phyloP scores from a whole-genome alignment of 2,329 filamentous ascomycete species.

The Fusarium continuum region DNA sequence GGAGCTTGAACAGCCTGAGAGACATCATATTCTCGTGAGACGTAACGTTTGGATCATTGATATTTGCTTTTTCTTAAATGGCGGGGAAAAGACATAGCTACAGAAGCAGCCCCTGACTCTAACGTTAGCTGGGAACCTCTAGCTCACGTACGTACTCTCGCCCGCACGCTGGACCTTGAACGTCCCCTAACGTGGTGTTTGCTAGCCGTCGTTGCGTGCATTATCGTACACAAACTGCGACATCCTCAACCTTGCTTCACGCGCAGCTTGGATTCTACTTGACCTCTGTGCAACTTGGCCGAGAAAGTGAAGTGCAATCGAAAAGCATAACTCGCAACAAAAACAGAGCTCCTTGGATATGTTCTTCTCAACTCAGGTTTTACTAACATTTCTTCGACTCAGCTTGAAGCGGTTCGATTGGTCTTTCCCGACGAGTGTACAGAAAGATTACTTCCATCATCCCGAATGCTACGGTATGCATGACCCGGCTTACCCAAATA shows the following conservation, averaged over 20 bases:
- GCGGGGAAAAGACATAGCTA: slow-evolving; percentile 25
- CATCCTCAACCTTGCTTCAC: not conserved
- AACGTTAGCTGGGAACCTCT: slow-evolving; percentile 15
- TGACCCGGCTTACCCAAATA: slow-evolving; percentile 38
- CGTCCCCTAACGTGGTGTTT: slow-evolving; percentile 10
- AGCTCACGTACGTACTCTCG: not conserved
- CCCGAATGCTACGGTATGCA: slow-evolving; percentile 6
- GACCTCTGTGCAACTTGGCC: not conserved
- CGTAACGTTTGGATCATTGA: slow-evolving; percentile 8
- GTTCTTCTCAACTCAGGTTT: not conserved
- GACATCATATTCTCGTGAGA: slow-evolving; percentile 8
- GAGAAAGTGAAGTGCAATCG: not conserved
- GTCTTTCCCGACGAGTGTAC: not conserved
- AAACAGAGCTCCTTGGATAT: not conserved
- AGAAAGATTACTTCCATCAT: not conserved
- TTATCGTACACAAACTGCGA: not conserved
- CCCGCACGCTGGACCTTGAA: slow-evolving; percentile 15
- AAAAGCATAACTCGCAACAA: not conserved
- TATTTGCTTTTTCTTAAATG: slow-evolving; percentile 33
- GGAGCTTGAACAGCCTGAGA: not conserved
- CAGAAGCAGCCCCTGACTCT: slow-evolving; percentile 29
- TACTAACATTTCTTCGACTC: not conserved
- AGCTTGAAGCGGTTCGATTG: not conserved
- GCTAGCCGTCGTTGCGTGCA: not conserved
- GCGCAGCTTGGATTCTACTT: not conserved